phyloP scores from a whole-genome alignment of 2,329 filamentous ascomycete genomes.

The Verruconis gallopava region DNA sequence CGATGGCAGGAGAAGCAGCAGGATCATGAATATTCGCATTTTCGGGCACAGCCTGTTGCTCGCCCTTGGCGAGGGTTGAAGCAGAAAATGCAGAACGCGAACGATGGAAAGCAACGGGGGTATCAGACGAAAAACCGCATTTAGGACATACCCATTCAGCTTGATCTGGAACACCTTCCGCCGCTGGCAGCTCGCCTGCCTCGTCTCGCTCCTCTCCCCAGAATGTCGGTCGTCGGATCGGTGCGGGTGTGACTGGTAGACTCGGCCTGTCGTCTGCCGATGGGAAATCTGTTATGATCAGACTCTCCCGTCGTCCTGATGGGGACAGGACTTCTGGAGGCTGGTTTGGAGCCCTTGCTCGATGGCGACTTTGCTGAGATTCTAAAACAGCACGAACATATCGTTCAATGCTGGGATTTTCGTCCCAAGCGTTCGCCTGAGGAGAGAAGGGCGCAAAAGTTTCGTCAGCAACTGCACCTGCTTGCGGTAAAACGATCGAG shows the following conservation, averaged over 20 bases:
- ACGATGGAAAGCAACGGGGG: slow-evolving; percentile 19
- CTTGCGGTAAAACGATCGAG: slow-evolving; percentile 15
- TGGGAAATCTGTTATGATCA: slow-evolving; percentile 78
- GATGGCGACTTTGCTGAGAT: slow-evolving; percentile 45
- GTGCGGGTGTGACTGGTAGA: slow-evolving; percentile 80
- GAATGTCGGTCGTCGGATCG: slow-evolving; percentile 54
- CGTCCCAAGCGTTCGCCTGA: slow-evolving; percentile 78
- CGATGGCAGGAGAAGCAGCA: neutral
- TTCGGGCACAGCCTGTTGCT: neutral
- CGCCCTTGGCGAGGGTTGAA: too few relatives aligned
- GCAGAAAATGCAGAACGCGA: slow-evolving; percentile 14
- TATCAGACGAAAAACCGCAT: slow-evolving; percentile 23
- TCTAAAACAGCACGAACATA: slow-evolving; percentile 63
- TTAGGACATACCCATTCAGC: slow-evolving; percentile 79
- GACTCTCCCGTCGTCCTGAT: slow-evolving; percentile 32
- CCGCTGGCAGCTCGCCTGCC: slow-evolving; percentile 51
- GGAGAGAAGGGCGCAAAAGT: slow-evolving; percentile 46
- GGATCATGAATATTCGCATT: neutral
- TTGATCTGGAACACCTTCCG: slow-evolving; percentile 75
- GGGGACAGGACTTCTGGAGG: slow-evolving; percentile 21
- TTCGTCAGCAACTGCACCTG: neutral
- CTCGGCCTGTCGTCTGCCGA: slow-evolving; percentile 71
- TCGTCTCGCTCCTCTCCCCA: slow-evolving; percentile 50
- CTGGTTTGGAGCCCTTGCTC: slow-evolving; percentile 26
- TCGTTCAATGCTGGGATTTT: slow-evolving; percentile 70